Evolutionary conservation across 768 basidiomycete species (phyloP), one percentile per base, ranked within the genome.

Genomic region (Rhizopogon roseolus): DNA sequence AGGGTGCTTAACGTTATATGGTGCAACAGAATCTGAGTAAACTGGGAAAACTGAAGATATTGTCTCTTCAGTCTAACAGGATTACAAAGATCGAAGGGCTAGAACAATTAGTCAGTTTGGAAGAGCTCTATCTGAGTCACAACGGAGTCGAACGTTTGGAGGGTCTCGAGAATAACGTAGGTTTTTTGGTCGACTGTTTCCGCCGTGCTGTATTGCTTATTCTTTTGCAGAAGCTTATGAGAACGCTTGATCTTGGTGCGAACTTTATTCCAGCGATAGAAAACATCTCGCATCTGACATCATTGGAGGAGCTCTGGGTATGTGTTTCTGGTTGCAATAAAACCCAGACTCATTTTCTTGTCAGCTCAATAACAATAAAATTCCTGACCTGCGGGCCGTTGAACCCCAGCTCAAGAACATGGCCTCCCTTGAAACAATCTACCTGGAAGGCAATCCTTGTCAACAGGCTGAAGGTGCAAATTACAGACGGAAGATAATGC

Each of bases 221-320:
- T 27, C 17, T 22, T 40, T 40, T 40, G 27, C 37, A 84, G 82
- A 58, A 62, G 10, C 88, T 90, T 57, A 78, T 99, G 14, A 84
- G 82, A 28, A 95, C 92, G 1, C 74, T 99, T 25, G 97, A 99
- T 61, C 68, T 96, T 11, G 92, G 90, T 17, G 85, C 82, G 62
- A 99, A 99, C 66, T 87, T 86, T 61, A 78, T 99, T 46, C 68
- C 80, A 38, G 77, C 76, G 52, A 78, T 97, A 25, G 93, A 96
- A 64, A 91, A 90, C 53, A 64, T 98, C 25, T 82, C 88, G 0
- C 91, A 96, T 67, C 73, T 97, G 8, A 73, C 62, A 4, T 66
- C 74, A 3, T 72, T 99, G n/a, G 90, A 94, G 63, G 97, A 99
- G 65, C 79, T 99, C 60, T 99, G 97, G 97, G 94, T 95, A 56